Conservation (phyloP, 495 filamentous ascomycete species). For the Penicillium bovifimosum region DNA sequence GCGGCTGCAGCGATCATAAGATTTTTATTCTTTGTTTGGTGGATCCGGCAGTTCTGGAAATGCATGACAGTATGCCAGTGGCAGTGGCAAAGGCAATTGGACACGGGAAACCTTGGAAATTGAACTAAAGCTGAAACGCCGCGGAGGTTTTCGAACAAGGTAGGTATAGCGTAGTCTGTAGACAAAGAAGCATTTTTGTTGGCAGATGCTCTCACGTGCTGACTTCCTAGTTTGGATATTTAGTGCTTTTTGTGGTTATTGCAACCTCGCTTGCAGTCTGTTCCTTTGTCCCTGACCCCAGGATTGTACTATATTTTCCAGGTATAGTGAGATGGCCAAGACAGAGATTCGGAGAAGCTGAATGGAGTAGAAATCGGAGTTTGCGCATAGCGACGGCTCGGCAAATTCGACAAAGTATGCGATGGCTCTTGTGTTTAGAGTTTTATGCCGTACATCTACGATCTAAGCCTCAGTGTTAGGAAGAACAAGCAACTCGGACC, state of each 20-base stretch:
- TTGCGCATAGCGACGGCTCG: no score
- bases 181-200: not conserved
- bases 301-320: no score
- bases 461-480: not conserved
- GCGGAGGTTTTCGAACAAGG: not conserved
- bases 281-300: no score
- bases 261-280: no score
- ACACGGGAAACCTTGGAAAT: not conserved
- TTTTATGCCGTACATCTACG: not conserved
- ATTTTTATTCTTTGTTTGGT: not conserved
- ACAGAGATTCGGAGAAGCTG: no score
- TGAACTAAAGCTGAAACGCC: not conserved
- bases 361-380: no score
- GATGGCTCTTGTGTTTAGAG: no score
- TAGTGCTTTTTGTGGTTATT: no score
- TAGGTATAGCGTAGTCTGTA: not conserved
- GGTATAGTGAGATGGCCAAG: no score
- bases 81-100: not conserved
- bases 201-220: not conserved
- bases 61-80: no score
- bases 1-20: not conserved
- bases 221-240: no score
- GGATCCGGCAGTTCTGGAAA: not conserved
- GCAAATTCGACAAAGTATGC: no score
- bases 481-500: not conserved